These are phyloP conservation scores for Picochlorum sp. DNA, from an alignment of 139 green algal species.

Conservation along the genomic window DNA sequence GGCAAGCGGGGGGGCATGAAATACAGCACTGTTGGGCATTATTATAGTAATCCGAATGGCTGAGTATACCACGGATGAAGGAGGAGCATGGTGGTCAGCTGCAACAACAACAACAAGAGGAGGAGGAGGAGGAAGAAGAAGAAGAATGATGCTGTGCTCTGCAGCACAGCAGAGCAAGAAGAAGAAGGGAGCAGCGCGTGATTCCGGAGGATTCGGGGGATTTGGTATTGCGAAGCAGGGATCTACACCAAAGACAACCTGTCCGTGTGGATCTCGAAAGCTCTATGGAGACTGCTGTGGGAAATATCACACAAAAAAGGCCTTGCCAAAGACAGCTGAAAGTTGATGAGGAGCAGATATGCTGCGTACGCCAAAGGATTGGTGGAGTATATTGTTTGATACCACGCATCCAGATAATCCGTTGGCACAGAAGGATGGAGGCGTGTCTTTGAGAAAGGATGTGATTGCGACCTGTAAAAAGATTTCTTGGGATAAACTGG, in stretches of 20 bases:
- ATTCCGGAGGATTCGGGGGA: background rate
- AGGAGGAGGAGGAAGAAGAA: too few species aligned
- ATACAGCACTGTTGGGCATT: too few species aligned
- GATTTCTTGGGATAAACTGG: conserved; percentile 27
- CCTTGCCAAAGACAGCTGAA: conserved; percentile 21
- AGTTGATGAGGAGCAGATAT: conserved; percentile 29
- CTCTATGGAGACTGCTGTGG: conserved; percentile 32
- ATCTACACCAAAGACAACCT: conserved; percentile 6
- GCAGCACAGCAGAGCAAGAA: too few species aligned
- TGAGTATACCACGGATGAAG: too few species aligned
- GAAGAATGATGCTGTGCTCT: too few species aligned
- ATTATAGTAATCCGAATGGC: too few species aligned
- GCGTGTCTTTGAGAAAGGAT: conserved; percentile 12
- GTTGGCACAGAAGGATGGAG: background rate
- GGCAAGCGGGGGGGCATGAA: too few species aligned
- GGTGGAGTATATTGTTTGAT: conserved; percentile 29
- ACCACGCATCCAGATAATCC: conserved; percentile 40
- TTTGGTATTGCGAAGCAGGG: background rate
- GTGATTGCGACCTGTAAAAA: conserved; percentile 28
- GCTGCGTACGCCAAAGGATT: conserved; percentile 26
- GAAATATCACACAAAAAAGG: conserved; percentile 19
- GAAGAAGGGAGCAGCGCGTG: too few species aligned
- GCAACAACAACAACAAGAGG: too few species aligned
- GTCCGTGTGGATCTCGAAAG: conserved; percentile 20
- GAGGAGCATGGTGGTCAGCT: too few species aligned